Evolutionary conservation across 768 basidiomycete genomes (phyloP).

Genomic region (Amylocystis lapponica): DNA sequence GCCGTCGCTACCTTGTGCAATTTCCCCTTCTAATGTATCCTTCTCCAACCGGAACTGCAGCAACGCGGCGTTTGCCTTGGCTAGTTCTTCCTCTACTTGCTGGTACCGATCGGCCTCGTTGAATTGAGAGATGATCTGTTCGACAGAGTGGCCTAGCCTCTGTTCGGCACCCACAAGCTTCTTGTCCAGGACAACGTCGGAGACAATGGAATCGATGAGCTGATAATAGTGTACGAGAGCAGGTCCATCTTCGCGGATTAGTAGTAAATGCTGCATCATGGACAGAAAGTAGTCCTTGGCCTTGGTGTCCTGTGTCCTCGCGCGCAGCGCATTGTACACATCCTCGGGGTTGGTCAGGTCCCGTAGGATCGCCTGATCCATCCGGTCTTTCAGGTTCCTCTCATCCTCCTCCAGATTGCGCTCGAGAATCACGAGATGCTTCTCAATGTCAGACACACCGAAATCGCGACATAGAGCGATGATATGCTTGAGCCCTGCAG

Average conservation of each 20-base stretch:
- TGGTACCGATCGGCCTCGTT: slow-evolving; percentile 86
- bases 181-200: slow-evolving; percentile 89
- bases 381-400: slow-evolving; percentile 57
- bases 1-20: slow-evolving; percentile 77
- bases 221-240: slow-evolving; percentile 85
- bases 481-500: slow-evolving; percentile 74
- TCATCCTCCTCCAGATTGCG: slow-evolving; percentile 70
- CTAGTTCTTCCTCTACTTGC: slow-evolving; percentile 70
- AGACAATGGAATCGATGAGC: slow-evolving; percentile 83
- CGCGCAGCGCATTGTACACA: slow-evolving; percentile 75
- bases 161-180: slow-evolving; percentile 81
- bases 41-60: slow-evolving; percentile 75
- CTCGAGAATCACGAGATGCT: slow-evolving; percentile 58
- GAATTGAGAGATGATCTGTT: slow-evolving; percentile 82
- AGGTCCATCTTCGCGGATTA: slow-evolving; percentile 85
- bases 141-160: slow-evolving; percentile 84
- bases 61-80: slow-evolving; percentile 57
- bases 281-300: slow-evolving; percentile 85
- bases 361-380: slow-evolving; percentile 70
- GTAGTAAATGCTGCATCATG: slow-evolving; percentile 89
- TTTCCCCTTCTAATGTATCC: slow-evolving; percentile 73
- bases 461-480: slow-evolving; percentile 64
- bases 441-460: slow-evolving; percentile 57
- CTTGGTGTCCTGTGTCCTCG: slow-evolving; percentile 71
- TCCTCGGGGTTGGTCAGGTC: slow-evolving; percentile 80